Evolutionary conservation across 169 alveolate genomes (phyloP).

Genomic region (Neospora caninum): DNA sequence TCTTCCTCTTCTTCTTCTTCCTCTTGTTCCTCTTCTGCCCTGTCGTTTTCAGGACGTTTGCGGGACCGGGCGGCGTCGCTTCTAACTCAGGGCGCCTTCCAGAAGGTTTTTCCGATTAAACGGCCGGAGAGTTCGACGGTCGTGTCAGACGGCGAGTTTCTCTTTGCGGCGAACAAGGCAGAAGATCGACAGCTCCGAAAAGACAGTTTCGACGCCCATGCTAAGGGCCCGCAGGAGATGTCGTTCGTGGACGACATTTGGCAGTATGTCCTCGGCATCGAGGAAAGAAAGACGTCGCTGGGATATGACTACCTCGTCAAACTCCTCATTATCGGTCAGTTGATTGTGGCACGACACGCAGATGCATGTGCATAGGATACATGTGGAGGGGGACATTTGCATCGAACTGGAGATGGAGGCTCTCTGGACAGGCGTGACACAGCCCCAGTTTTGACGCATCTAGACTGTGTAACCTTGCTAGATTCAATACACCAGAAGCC

Average conservation of each 20-base stretch:
- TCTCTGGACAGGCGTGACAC: no score
- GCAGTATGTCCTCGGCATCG: slow-evolving; percentile 19
- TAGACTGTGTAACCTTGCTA: no score
- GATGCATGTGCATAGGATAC: no score
- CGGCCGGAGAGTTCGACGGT: not conserved
- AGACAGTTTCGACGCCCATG: not conserved
- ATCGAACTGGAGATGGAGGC: no score
- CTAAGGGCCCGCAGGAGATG: not conserved
- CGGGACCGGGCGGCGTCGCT: not conserved
- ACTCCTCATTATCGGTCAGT: slow-evolving; percentile 37
- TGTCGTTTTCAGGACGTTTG: not conserved
- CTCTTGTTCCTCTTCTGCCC: not conserved
- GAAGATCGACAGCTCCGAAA: not conserved
- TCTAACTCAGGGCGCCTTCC: not conserved
- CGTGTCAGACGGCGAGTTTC: not conserved
- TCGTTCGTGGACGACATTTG: not conserved
- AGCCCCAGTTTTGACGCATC: no score
- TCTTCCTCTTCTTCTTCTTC: not conserved
- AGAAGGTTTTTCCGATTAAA: not conserved
- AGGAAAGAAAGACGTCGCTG: slow-evolving; percentile 16
- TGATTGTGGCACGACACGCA: not conserved
- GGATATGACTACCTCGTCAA: slow-evolving; percentile 52
- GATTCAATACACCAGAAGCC: no score
- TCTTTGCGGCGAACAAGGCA: not conserved
- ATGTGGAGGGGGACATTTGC: no score